Base-by-base conservation (phyloP, 1,284 basidiomycete genomes). In the Tilletia indica region DNA sequence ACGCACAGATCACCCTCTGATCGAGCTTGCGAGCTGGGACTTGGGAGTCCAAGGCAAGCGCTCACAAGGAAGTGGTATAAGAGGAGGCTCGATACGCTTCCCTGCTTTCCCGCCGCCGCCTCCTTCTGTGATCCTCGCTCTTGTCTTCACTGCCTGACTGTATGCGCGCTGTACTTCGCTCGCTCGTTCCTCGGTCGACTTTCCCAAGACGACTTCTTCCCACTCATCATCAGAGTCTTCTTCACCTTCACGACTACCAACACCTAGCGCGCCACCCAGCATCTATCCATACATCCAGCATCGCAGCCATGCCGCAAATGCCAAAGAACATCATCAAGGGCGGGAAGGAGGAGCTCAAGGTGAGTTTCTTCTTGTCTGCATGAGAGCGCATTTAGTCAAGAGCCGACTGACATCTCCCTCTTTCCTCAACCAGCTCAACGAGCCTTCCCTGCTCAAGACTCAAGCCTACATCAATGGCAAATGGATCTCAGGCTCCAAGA, bases 281-380 rank as follows among this genome's bases (percentile, higher is more conserved):
- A 31, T 21, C 11, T 58, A 31, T 67, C 45, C 25, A 31, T 16
- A 11, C 42, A 6, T 36, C 49, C 19, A 58, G 42, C 39, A 69
- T 64, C 47, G 54, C 68, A 21, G 58, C 31, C 39, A 71, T 67
- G 58, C 68, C 68, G 48, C 61, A 70, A 51, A 76, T 84, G 82
- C 82, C 82, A 38, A 74, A 81, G 61, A 77, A 78, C 68, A 73
- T 84, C 72, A 71, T 78, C 68, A 82, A 82, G 75, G 75, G 75
- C 45, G 82, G 81, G n/a, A 77, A 80, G 72, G 78, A 79, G 39
- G 73, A 77, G 47, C 75, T 82, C 34, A 76, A 77, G 70, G 76
- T 77, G 38, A 31, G 76, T 70, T 5, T n/a, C 54, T 19, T 25
- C 21, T 8, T n/a, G 25, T 56, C 9, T 21, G 25, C 54, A 31